Evolutionary conservation across 2,329 filamentous ascomycete genomes (phyloP).

Genomic region (Acarospora socialis): DNA sequence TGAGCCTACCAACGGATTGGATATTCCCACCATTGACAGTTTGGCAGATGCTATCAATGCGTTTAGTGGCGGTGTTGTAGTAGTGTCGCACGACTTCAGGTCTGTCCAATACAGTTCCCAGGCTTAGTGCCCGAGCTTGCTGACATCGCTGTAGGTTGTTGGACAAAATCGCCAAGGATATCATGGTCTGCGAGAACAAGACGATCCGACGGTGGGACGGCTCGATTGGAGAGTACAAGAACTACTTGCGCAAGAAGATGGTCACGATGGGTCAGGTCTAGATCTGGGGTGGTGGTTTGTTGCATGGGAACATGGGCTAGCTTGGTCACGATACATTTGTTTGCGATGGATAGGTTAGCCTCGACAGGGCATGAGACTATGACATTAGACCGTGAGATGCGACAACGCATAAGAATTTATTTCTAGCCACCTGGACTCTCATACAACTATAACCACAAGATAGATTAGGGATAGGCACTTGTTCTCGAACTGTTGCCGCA

Average conservation of each 20-base stretch:
- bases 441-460: too few species aligned
- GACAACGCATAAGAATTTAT: too few species aligned
- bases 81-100: slow-evolving; percentile 98
- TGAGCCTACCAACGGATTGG: slow-evolving; percentile 97
- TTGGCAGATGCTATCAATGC: slow-evolving; percentile 95
- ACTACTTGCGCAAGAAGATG: slow-evolving; percentile 99
- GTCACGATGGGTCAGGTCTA: slow-evolving; percentile 73
- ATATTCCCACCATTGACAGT: slow-evolving; percentile 97
- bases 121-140: slow-evolving; percentile 12
- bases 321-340: too few species aligned
- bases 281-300: too few species aligned
- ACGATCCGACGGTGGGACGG: slow-evolving; percentile 83
- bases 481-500: too few species aligned
- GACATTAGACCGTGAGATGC: too few species aligned
- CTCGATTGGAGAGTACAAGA: slow-evolving; percentile 89
- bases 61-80: slow-evolving; percentile 89
- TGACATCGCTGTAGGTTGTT: slow-evolving; percentile 54
- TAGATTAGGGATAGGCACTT: too few species aligned
- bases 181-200: slow-evolving; percentile 98
- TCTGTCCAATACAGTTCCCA: slow-evolving; percentile 33
- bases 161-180: slow-evolving; percentile 99
- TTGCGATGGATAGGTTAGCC: too few species aligned
- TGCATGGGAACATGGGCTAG: too few species aligned
- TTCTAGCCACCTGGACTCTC: too few species aligned
- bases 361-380: too few species aligned